These are phyloP conservation scores for Hypoxylon sp. DNA, from an alignment of 2,329 filamentous ascomycete species.

Conservation along the genomic window DNA sequence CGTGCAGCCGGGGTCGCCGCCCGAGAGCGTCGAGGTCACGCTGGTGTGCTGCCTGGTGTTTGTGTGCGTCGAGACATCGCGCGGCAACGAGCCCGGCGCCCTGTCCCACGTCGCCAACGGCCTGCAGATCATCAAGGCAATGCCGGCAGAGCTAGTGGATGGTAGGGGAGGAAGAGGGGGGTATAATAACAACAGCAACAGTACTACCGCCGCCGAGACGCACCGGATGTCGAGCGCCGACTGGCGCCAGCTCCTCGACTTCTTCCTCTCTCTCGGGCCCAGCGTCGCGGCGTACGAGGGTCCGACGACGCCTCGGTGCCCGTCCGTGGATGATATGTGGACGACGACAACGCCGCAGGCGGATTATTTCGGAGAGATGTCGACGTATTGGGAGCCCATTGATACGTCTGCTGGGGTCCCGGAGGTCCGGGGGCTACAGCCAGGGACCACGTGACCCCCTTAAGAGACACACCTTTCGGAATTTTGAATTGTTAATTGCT, in stretches of 20 bases:
- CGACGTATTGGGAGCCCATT: slow-evolving; percentile 24
- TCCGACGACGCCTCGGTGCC: slow-evolving; percentile 18
- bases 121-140: slow-evolving; percentile 48
- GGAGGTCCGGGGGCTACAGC: no score
- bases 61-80: slow-evolving; percentile 50
- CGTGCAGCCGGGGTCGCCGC: slow-evolving; percentile 38
- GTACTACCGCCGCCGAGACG: background rate
- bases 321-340: slow-evolving; percentile 14
- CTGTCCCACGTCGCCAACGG: slow-evolving; percentile 50
- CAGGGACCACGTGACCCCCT: no score
- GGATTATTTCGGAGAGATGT: slow-evolving; percentile 25
- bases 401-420: no score
- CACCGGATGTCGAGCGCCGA: slow-evolving; percentile 34
- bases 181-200: background rate
- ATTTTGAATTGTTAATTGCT: no score
- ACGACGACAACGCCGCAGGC: slow-evolving; percentile 12
- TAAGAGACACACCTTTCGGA: no score
- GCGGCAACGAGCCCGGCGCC: slow-evolving; percentile 44
- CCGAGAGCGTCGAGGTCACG: slow-evolving; percentile 47
- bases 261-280: slow-evolving; percentile 37
- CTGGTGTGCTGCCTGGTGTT: slow-evolving; percentile 52
- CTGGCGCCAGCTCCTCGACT: slow-evolving; percentile 38
- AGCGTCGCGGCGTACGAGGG: slow-evolving; percentile 24
- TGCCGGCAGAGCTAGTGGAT: slow-evolving; percentile 34
- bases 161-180: no score